Percentiles rank a stretch among this genome's conserved stretches.
Conservation (phyloP, 768 basidiomycete species). For the Tricholoma matsutake region DNA sequence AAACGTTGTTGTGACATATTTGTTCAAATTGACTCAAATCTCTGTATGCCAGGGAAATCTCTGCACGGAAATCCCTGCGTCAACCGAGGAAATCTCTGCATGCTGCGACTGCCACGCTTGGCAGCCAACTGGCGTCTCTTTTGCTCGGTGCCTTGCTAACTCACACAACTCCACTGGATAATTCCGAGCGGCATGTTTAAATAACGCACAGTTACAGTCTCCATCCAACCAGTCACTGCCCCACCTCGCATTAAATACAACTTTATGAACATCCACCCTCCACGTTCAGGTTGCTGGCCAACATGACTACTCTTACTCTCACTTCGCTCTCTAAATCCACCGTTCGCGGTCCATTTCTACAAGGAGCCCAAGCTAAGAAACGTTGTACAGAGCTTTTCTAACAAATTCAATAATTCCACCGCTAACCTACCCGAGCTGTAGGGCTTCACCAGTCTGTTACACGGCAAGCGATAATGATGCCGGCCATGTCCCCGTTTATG, state of each 20-base stretch:
- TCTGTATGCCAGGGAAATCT: too few species aligned
- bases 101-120: too few species aligned
- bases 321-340: slow-evolving; percentile 19
- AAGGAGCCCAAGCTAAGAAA: slow-evolving; percentile 22
- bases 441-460: slow-evolving; percentile 34
- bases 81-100: too few species aligned
- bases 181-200: neutral
- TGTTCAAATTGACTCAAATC: too few species aligned
- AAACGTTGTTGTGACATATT: too few species aligned
- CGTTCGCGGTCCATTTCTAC: slow-evolving; percentile 22
- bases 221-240: neutral
- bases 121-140: too few species aligned
- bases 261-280: neutral
- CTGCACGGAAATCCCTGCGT: too few species aligned
- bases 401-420: neutral
- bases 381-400: slow-evolving; percentile 21
- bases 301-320: slow-evolving; percentile 19
- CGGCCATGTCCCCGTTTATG: slow-evolving; percentile 90
- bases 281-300: slow-evolving; percentile 25
- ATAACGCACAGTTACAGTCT: neutral
- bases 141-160: too few species aligned
- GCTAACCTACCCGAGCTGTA: slow-evolving; percentile 6
- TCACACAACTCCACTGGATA: too few species aligned
- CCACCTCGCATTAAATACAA: neutral
- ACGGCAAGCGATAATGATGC: slow-evolving; percentile 56